phyloP scores from a whole-genome alignment of 2,329 filamentous ascomycete genomes.

The Mycogone perniciosa region DNA sequence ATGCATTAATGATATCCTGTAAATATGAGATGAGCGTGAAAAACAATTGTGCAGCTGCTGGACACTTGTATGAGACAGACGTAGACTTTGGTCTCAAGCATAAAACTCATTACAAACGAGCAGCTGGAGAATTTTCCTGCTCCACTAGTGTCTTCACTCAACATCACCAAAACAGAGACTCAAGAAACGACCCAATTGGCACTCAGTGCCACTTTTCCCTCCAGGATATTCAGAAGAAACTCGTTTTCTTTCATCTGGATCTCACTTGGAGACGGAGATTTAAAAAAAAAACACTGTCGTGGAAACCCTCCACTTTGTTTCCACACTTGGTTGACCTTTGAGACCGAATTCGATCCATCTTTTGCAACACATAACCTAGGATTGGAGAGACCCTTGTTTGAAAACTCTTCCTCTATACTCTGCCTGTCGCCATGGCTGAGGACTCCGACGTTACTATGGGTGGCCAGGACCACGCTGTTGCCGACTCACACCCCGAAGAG shows the following conservation, averaged over 20 bases:
- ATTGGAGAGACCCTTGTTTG: not conserved
- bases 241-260: no score
- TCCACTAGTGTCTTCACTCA: conserved; percentile 4
- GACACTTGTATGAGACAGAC: no score
- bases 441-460: conserved; percentile 19
- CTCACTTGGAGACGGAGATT: no score
- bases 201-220: not conserved
- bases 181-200: not conserved
- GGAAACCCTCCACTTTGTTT: no score
- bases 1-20: no score
- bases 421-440: conserved; percentile 21
- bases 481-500: conserved; percentile 21
- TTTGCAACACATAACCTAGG: not conserved
- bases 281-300: no score
- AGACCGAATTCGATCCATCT: no score
- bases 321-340: no score
- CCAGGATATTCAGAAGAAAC: not conserved
- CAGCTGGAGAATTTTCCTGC: not conserved
- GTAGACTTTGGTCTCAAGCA: not conserved
- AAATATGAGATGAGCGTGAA: no score
- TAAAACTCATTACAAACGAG: not conserved
- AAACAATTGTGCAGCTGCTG: no score
- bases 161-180: not conserved
- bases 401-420: not conserved
- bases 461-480: conserved; percentile 13